Evolutionary conservation across 2,329 filamentous ascomycete genomes (phyloP).

Genomic region (Exophiala oligosperma): DNA sequence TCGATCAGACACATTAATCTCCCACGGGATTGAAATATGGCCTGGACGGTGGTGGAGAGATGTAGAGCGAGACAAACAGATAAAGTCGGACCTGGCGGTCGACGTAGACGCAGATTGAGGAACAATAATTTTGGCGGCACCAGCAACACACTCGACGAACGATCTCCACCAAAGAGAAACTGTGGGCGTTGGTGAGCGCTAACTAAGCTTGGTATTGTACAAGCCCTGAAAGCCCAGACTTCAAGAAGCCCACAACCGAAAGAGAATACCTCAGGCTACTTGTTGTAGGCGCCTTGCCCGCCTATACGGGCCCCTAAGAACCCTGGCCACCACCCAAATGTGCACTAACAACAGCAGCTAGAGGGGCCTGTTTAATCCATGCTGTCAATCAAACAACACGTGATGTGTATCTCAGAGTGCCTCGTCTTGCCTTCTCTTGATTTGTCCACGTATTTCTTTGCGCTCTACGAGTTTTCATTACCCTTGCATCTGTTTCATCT

Average conservation of each 20-base stretch:
- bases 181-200: neutral
- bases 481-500: constrained; percentile 18
- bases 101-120: neutral
- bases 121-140: constrained; percentile 12
- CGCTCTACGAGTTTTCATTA: neutral
- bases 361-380: neutral
- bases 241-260: no score
- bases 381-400: constrained; percentile 3
- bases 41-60: neutral
- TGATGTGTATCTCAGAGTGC: neutral
- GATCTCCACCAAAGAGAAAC: constrained; percentile 6
- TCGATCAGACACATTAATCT: neutral
- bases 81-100: neutral
- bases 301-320: no score
- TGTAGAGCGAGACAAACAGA: neutral
- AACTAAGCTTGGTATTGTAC: no score
- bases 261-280: no score
- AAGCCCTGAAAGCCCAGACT: no score
- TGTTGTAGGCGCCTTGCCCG: no score
- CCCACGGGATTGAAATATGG: neutral
- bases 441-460: constrained; percentile 14
- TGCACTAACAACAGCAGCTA: no score
- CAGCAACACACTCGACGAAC: no score
- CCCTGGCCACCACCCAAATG: no score
- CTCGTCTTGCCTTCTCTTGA: constrained; percentile 6